Evolutionary conservation across 1,139 yeast species (phyloP), one percentile per base, ranked within the genome.

Genomic region (Yamadazyma kanchanaburiensis): DNA sequence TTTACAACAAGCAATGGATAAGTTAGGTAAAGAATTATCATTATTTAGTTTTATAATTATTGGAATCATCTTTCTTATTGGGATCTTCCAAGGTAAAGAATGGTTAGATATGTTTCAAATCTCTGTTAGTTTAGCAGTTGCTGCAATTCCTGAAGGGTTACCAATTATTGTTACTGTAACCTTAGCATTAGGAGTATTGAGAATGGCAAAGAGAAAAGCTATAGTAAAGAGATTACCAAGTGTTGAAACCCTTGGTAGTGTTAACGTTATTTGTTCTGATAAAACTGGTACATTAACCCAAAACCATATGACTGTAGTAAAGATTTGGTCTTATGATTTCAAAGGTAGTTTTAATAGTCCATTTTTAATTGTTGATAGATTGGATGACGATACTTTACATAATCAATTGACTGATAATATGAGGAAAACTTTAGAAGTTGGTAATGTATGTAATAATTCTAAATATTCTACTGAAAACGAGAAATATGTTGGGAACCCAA

Each of bases 61-160:
- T 58, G 95, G 95, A 26, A 54, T 84, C 15, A 91, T 91, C 50
- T 88, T 95, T 48, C 50, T 89, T 18, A 70, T 89, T 45, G 98
- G 97, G 35, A 70, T 91, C 14, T 34, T 85, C 29, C 95, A 89
- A 62, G 97, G 97, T 30, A 81, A 94, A 40, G 73, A 85, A 7
- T 87, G 96, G 95, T 69, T 91, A 37, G 97, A 89, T 41, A 91
- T 91, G 96, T 89, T 91, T 60, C 96, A 91, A 53, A 88, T 91
- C 38, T 86, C 96, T 2, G 97, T 91, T 8, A 87, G 96, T 3
- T 69, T 91, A 40, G 97, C 97, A 1, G 97, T 91, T 10, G 98
- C 98, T 28, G 97, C 97, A 3, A 89, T 91, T 44, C 98, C 98
- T 4, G 98, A 91, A 59, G 97, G 97, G 34, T 71, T 91, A 42